Percentiles rank a stretch among this genome's conserved stretches.
Conservation (phyloP, 345 rosid species). For the Brassica juncea region DNA sequence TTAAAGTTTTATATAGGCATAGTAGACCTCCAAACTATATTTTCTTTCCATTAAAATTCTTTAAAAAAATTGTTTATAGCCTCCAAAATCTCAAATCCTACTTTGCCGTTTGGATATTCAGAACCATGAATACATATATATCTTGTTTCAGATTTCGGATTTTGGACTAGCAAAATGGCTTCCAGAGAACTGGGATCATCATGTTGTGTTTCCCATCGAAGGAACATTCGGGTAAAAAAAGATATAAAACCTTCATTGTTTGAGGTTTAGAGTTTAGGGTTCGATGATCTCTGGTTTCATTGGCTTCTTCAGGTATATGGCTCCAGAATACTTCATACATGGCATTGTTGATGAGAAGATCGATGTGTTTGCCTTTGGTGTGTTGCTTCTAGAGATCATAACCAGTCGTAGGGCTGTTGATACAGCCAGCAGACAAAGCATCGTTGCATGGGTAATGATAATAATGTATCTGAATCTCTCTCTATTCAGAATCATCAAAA, state of each 20-base stretch:
- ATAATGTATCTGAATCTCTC: background rate
- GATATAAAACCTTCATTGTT: background rate
- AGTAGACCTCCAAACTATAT: too few relatives aligned
- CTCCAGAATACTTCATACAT: constrained; percentile 93
- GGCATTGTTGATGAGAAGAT: constrained; percentile 84
- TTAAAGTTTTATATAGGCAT: too few relatives aligned
- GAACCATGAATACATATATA: background rate
- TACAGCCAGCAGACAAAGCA: constrained; percentile 62
- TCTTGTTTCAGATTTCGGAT: constrained; percentile 54
- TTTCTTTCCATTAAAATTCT: too few relatives aligned
- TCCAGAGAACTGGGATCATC: constrained; percentile 89
- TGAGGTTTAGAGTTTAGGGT: too few relatives aligned
- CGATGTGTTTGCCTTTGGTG: constrained; percentile 87
- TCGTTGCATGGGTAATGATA: constrained; percentile 78
- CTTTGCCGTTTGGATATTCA: too few relatives aligned
- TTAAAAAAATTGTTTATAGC: too few relatives aligned
- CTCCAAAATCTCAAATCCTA: too few relatives aligned
- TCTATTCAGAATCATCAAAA: background rate
- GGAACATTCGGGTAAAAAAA: constrained; percentile 83
- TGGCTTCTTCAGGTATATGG: constrained; percentile 59
- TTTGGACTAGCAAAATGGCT: constrained; percentile 98
- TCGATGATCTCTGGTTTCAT: background rate
- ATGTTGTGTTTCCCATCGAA: constrained; percentile 78
- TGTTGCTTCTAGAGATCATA: constrained; percentile 79
- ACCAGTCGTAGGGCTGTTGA: constrained; percentile 92